Percentiles rank a stretch among this genome's conserved stretches.
phyloP scores from a whole-genome alignment of 192 early-diverging fungal genomes.

The Coemansia sp. region DNA sequence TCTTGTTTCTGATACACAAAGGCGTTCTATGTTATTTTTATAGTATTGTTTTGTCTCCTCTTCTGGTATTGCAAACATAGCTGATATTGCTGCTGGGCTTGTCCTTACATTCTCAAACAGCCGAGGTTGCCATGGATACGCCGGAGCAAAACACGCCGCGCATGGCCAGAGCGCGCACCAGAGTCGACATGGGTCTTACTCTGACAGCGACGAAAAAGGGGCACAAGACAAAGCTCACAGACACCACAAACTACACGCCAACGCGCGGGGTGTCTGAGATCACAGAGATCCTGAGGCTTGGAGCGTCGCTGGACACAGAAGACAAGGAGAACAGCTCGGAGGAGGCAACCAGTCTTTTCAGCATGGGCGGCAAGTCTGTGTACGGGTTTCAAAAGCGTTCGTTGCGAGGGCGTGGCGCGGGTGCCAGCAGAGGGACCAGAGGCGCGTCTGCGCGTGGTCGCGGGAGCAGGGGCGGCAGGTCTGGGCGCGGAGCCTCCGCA shows the following conservation, averaged over 20 bases:
- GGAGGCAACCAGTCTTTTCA: slow-evolving; percentile 18
- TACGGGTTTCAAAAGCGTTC: slow-evolving; percentile 47
- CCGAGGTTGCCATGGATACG: background rate
- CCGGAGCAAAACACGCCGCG: slow-evolving; percentile 24
- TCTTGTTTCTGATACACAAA: too few species aligned
- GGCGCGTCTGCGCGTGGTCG: slow-evolving; percentile 17
- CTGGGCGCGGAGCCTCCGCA: background rate
- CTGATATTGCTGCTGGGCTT: background rate
- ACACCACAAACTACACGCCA: slow-evolving; percentile 25
- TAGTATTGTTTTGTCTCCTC: slow-evolving; percentile 1
- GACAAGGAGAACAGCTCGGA: slow-evolving; percentile 55
- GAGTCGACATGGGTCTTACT: slow-evolving; percentile 51
- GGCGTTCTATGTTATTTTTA: background rate
- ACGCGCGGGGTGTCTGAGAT: slow-evolving; percentile 29
- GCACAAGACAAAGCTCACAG: slow-evolving; percentile 37
- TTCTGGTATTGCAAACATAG: background rate
- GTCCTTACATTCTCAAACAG: background rate
- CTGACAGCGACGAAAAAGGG: slow-evolving; percentile 37
- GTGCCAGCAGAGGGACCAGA: slow-evolving; percentile 12
- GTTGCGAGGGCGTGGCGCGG: slow-evolving; percentile 29
- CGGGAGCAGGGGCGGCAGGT: slow-evolving; percentile 9
- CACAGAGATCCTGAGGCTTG: slow-evolving; percentile 40
- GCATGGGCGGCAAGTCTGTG: slow-evolving; percentile 31
- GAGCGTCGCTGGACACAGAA: slow-evolving; percentile 39
- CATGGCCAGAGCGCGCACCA: slow-evolving; percentile 13